Conservation (phyloP, 257 asterid species). For the Echites panduratus region DNA sequence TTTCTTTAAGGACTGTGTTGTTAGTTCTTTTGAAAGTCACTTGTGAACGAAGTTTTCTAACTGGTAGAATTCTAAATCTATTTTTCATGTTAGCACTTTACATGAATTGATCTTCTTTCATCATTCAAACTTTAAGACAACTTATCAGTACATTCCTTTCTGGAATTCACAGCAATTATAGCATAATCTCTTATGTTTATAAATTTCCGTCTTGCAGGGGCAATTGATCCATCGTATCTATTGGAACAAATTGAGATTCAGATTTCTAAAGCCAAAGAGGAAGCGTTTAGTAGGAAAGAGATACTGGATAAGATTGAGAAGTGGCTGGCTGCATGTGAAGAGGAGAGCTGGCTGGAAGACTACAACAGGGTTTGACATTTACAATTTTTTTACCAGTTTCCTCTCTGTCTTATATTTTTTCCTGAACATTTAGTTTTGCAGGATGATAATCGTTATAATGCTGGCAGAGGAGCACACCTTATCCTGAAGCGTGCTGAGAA, state of each 20-base stretch:
- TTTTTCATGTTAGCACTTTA: not conserved
- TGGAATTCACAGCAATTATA: not conserved
- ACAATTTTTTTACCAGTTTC: not conserved
- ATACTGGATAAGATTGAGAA: conserved; percentile 82
- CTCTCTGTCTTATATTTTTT: not conserved
- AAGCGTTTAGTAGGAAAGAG: conserved; percentile 73
- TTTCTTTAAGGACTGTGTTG: not conserved
- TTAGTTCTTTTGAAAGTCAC: not conserved
- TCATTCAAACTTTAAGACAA: not conserved
- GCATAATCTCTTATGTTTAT: conserved; percentile 3
- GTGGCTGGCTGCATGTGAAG: conserved; percentile 86
- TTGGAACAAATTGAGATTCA: conserved; percentile 64
- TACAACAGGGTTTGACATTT: conserved; percentile 65
- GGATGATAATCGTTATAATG: conserved; percentile 91
- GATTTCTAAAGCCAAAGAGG: conserved; percentile 66
- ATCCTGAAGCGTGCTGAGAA: conserved; percentile 87
- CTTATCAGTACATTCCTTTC: not conserved
- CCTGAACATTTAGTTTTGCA: conserved; percentile 21
- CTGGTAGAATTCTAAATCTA: not conserved
- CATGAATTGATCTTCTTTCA: not conserved
- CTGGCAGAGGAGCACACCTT: conserved; percentile 88
- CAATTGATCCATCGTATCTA: conserved; percentile 49
- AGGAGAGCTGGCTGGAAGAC: conserved; percentile 94
- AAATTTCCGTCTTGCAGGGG: conserved; percentile 41
- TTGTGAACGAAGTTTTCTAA: not conserved